Evolutionary conservation across 192 early-diverging fungal genomes (phyloP).

Genomic region (Podila horticola): DNA sequence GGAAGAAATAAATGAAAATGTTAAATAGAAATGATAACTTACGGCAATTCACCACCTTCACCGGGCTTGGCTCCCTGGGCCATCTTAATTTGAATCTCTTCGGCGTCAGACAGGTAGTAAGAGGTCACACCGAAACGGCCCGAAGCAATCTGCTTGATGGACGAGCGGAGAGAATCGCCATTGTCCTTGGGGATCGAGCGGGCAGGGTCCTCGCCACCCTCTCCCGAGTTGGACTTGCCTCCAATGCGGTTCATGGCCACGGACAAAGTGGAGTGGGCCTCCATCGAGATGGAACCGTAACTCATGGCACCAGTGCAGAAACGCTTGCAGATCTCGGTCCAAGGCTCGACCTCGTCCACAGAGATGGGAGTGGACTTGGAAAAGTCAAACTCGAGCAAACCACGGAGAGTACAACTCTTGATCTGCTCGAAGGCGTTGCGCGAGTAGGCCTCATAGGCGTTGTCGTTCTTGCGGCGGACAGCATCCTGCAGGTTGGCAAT

Average conservation of each 20-base stretch:
- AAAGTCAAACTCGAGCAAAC: conserved; percentile 90
- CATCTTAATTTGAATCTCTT: conserved; percentile 99
- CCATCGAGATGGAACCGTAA: conserved; percentile 96
- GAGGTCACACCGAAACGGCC: conserved; percentile 98
- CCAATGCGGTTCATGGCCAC: conserved; percentile 96
- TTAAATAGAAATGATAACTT: conserved; percentile 13
- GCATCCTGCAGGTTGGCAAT: conserved; percentile 96
- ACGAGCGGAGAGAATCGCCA: conserved; percentile 86
- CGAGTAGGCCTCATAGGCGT: conserved; percentile 88
- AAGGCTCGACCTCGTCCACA: conserved; percentile 96
- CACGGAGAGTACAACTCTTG: conserved; percentile 93
- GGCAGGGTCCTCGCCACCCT: conserved; percentile 95
- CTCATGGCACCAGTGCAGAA: conserved; percentile 99
- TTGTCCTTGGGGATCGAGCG: conserved; percentile 78
- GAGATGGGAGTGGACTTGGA: conserved; percentile 79
- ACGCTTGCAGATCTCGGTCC: conserved; percentile 95
- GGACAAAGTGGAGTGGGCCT: conserved; percentile 92
- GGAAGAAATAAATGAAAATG: conserved; percentile 15
- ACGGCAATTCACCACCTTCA: conserved; percentile 91
- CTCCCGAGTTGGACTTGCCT: conserved; percentile 99
- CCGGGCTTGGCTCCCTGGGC: conserved; percentile 99
- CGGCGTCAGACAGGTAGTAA: conserved; percentile 92
- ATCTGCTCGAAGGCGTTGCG: conserved; percentile 81
- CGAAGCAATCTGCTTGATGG: conserved; percentile 99
- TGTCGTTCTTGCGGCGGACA: conserved; percentile 90